These are phyloP conservation scores for Amauroascus verrucosus DNA, from an alignment of 2,329 filamentous ascomycete genomes.

Conservation along the genomic window DNA sequence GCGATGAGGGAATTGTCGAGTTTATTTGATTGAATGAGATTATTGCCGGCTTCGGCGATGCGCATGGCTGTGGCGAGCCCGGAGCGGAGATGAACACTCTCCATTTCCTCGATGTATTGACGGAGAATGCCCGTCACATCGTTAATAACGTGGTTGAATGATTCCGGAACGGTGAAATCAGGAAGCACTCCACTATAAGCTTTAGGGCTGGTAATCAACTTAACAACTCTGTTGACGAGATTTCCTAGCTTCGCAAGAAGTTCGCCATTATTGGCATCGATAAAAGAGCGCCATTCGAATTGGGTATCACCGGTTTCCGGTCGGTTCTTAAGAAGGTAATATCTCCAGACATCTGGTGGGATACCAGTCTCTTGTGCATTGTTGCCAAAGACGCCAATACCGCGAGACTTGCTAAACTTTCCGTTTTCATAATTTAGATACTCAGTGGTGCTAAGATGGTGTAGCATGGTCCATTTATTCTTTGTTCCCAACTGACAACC, in stretches of 20 bases:
- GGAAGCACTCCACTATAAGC: constrained; percentile 59
- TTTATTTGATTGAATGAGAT: constrained; percentile 49
- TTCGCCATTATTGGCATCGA: constrained; percentile 68
- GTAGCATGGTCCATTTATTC: constrained; percentile 72
- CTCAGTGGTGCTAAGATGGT: constrained; percentile 73
- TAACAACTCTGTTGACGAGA: constrained; percentile 48
- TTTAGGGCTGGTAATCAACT: constrained; percentile 52
- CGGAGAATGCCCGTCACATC: constrained; percentile 46
- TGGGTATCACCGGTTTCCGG: constrained; percentile 72
- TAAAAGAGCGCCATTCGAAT: constrained; percentile 71
- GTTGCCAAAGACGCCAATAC: constrained; percentile 74
- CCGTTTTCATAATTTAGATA: constrained; percentile 70
- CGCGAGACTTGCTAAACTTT: constrained; percentile 77
- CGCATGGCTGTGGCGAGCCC: constrained; percentile 46
- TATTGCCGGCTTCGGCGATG: constrained; percentile 50
- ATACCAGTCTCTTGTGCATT: constrained; percentile 71
- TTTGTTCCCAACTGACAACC: constrained; percentile 68
- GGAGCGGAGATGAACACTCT: constrained; percentile 50
- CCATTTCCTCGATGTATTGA: constrained; percentile 48
- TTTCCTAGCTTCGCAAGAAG: constrained; percentile 58
- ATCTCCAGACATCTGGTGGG: constrained; percentile 68
- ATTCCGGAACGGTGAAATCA: constrained; percentile 33
- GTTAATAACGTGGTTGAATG: constrained; percentile 31
- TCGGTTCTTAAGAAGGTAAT: constrained; percentile 67
- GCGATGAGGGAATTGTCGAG: constrained; percentile 53